Conservation (phyloP, 495 filamentous ascomycete genomes). For the Penicillium daleae region DNA sequence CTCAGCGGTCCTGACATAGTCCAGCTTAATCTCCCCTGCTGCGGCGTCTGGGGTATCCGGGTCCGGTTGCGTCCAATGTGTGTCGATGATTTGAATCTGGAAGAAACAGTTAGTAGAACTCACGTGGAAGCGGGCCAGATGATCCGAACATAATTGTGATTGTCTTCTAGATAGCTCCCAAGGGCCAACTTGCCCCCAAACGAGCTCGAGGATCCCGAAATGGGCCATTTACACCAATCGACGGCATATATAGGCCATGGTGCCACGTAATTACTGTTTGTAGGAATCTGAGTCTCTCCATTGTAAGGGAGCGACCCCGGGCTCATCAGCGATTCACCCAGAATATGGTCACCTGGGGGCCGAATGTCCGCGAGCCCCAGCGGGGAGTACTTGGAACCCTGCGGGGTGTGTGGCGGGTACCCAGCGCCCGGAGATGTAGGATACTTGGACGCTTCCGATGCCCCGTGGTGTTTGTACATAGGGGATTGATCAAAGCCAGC, state of each 20-base stretch:
- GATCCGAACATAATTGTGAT: conserved; percentile 85
- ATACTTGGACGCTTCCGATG: conserved; percentile 68
- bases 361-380: conserved; percentile 90
- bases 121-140: background rate
- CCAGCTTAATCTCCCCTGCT: conserved; percentile 75
- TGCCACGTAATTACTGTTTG: conserved; percentile 88
- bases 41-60: conserved; percentile 65
- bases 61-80: conserved; percentile 70
- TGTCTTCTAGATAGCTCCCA: conserved; percentile 96
- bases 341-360: conserved; percentile 72
- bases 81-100: conserved; percentile 97
- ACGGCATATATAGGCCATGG: conserved; percentile 95
- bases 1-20: conserved; percentile 94
- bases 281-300: conserved; percentile 55
- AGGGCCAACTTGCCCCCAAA: conserved; percentile 90
- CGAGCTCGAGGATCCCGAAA: conserved; percentile 63
- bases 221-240: conserved; percentile 99
- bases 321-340: conserved; percentile 64
- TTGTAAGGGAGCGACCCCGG: conserved; percentile 44
- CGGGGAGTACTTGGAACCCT: conserved; percentile 79
- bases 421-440: conserved; percentile 67
- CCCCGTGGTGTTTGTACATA: conserved; percentile 72
- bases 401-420: conserved; percentile 68
- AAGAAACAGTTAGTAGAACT: conserved; percentile 20
- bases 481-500: conserved; percentile 68